Base-by-base conservation (phyloP, 176 grass and related monocot species). In the Zoysia pacifica region DNA sequence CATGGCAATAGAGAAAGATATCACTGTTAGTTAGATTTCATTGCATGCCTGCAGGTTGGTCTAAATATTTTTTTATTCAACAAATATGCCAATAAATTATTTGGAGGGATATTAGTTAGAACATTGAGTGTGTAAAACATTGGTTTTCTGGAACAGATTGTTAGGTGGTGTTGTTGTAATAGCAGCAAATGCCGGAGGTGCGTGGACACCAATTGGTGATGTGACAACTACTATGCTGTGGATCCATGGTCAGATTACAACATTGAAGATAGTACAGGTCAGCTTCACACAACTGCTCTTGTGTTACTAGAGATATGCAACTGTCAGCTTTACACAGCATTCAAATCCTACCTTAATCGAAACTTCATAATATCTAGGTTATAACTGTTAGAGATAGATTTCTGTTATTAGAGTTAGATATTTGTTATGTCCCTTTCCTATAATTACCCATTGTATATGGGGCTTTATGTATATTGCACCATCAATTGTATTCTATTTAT, bases 171-270 rank as follows among this genome's bases (percentile, higher is more conserved):
- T 97, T 65, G 81, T 97, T 76, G 94, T 97, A 44, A 92, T 97
- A 87, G 83, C 94, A 77, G 94, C 94, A 39, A 97, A 97, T 94
- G 83, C 94, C 75, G 94, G 94, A 28, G 94, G 94, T 51, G 94
- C 94, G 74, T 97, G 94, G 94, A 97, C 94, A 52, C 94, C 94
- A 75, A 97, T 97, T 90, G 94, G 94, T 88, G 94, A 97, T 90
- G 94, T 97, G 64, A 97, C 95, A 54, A 97, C 95, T 16, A 94
- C 95, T 60, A 97, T 97, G 95, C 79, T 97, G 67, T 97, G 95
- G 95, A 97, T 97, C 77, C 90, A 97, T 41, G 95, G 95, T 79
- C 95, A 97, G 83, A 48, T 97, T 68, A 89, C 89, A 70, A 97
- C 95, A 40, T 73, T 94, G 68, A 83, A 87, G 15, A 89, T 73